phyloP scores from a whole-genome alignment of 352 stramenopile species.

The Globisporangium heterothallicum region DNA sequence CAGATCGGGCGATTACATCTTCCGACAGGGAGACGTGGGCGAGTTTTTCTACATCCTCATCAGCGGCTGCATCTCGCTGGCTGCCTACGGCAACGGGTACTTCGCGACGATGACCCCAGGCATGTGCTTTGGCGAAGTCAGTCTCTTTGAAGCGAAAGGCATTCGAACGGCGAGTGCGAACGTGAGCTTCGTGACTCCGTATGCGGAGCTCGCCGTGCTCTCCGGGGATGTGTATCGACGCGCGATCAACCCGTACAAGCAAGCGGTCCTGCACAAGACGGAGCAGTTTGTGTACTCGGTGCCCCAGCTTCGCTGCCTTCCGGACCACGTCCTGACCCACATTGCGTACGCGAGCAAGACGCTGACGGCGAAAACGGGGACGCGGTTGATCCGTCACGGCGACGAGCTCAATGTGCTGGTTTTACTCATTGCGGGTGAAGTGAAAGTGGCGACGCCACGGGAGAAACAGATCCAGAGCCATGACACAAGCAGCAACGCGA shows the following conservation, averaged over 20 bases:
- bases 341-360: slow-evolving; percentile 59
- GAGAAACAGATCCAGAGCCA: neutral
- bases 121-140: slow-evolving; percentile 69
- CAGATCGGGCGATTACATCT: slow-evolving; percentile 50
- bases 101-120: slow-evolving; percentile 64
- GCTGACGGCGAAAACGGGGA: slow-evolving; percentile 33
- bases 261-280: slow-evolving; percentile 49
- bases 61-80: slow-evolving; percentile 52
- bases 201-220: slow-evolving; percentile 50
- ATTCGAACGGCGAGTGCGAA: slow-evolving; percentile 56
- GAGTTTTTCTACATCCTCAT: slow-evolving; percentile 75
- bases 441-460: slow-evolving; percentile 49
- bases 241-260: slow-evolving; percentile 68
- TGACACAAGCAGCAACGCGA: neutral
- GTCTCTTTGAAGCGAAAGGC: slow-evolving; percentile 45
- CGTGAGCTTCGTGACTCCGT: slow-evolving; percentile 44
- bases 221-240: slow-evolving; percentile 60
- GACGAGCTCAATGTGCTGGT: slow-evolving; percentile 60
- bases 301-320: slow-evolving; percentile 35
- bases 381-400: slow-evolving; percentile 39
- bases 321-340: slow-evolving; percentile 48
- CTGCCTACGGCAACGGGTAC: slow-evolving; percentile 60
- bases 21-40: slow-evolving; percentile 61
- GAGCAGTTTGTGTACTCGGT: slow-evolving; percentile 51
- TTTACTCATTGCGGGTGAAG: slow-evolving; percentile 50